Percentiles rank a stretch among this genome's conserved stretches.
phyloP scores from a whole-genome alignment of 2,329 filamentous ascomycete genomes.

The Nemania bipapillata region DNA sequence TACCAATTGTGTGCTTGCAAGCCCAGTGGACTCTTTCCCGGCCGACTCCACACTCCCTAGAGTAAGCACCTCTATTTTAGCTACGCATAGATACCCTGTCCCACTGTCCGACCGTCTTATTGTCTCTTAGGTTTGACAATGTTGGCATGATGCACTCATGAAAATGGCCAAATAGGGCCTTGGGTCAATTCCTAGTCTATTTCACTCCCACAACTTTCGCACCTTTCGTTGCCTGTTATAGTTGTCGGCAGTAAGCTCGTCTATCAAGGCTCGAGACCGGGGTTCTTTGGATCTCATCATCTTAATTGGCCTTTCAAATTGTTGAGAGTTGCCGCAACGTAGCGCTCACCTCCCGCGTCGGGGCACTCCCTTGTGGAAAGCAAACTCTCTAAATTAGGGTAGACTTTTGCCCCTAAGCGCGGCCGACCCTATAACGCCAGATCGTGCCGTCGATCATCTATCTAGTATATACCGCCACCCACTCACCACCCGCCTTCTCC shows the following conservation, averaged over 20 bases:
- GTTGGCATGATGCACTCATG: constrained; percentile 17
- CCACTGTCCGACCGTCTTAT: constrained; percentile 26
- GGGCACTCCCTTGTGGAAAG: constrained; percentile 29
- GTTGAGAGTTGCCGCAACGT: constrained; percentile 35
- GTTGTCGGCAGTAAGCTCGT: constrained; percentile 25
- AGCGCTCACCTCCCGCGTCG: constrained; percentile 29
- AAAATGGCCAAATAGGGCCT: constrained; percentile 21
- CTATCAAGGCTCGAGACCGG: constrained; percentile 34
- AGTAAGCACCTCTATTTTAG: constrained; percentile 36
- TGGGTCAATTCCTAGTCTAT: constrained; percentile 10
- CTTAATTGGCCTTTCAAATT: constrained; percentile 31
- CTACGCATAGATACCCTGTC: constrained; percentile 29
- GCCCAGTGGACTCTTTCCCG: constrained; percentile 24
- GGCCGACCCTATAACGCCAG: constrained; percentile 31
- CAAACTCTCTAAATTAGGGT: constrained; percentile 31
- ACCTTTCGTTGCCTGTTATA: constrained; percentile 28
- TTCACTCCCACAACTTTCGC: constrained; percentile 26
- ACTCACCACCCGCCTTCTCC: constrained; percentile 24
- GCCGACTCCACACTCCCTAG: constrained; percentile 35
- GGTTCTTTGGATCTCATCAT: constrained; percentile 25
- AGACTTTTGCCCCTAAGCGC: constrained; percentile 28
- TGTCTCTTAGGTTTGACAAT: constrained; percentile 15
- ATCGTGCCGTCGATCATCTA: constrained; percentile 30
- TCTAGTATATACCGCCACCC: constrained; percentile 32
- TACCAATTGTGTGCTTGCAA: constrained; percentile 24